phyloP scores from a whole-genome alignment of 2,329 filamentous ascomycete species.

The Aspergillus carbonarius region DNA sequence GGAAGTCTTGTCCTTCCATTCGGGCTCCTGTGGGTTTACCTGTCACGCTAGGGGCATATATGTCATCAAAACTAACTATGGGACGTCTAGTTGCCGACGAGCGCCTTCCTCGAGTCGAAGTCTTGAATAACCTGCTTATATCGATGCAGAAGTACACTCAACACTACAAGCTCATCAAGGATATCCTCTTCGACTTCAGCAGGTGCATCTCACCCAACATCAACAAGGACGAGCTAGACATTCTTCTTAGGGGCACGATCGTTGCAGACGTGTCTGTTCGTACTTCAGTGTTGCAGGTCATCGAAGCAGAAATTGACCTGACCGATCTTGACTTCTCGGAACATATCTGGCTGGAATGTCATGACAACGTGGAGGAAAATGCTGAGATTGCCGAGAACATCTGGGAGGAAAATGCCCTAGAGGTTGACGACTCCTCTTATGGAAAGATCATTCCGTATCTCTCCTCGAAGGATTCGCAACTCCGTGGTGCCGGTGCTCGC shows the following conservation, averaged over 20 bases:
- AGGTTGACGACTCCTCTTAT: conserved; percentile 65
- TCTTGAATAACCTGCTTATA: conserved; percentile 69
- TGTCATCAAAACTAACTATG: neutral
- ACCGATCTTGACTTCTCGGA: conserved; percentile 82
- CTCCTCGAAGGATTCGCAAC: conserved; percentile 73
- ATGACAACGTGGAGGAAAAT: conserved; percentile 89
- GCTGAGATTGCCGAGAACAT: conserved; percentile 78
- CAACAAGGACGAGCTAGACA: conserved; percentile 65
- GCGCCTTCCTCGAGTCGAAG: conserved; percentile 71
- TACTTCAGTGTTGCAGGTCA: conserved; percentile 80
- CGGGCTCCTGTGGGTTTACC: conserved; percentile 62
- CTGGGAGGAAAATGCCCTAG: conserved; percentile 89
- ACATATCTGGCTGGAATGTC: conserved; percentile 89
- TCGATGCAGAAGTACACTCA: conserved; percentile 88
- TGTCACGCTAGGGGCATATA: neutral
- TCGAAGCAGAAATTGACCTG: conserved; percentile 88
- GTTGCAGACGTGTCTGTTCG: conserved; percentile 78
- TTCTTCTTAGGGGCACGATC: conserved; percentile 75
- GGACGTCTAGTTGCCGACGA: conserved; percentile 57
- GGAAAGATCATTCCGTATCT: conserved; percentile 73
- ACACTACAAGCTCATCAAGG: conserved; percentile 93
- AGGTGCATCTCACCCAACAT: conserved; percentile 84
- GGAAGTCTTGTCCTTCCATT: conserved; percentile 87
- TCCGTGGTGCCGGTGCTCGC: conserved; percentile 79
- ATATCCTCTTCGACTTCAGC: conserved; percentile 83